phyloP scores from a whole-genome alignment of 768 basidiomycete species.

The Auriculariales sp. region DNA sequence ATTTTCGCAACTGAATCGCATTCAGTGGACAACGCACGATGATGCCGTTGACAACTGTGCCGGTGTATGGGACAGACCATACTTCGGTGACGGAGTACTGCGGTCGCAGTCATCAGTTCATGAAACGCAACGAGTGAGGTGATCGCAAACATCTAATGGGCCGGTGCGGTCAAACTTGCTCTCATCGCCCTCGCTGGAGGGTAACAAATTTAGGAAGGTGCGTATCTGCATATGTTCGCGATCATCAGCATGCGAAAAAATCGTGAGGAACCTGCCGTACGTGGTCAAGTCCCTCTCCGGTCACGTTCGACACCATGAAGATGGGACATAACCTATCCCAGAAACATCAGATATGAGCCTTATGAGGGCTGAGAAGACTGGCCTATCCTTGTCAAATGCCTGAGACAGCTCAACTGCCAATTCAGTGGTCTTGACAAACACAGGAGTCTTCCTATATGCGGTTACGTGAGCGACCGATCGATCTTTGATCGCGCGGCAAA shows the following conservation, averaged over 20 bases:
- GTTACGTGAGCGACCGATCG: background rate
- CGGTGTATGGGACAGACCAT: slow-evolving; percentile 56
- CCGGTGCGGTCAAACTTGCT: slow-evolving; percentile 70
- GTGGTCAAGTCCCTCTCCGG: slow-evolving; percentile 76
- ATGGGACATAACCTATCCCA: slow-evolving; percentile 72
- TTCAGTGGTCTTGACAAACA: slow-evolving; percentile 73
- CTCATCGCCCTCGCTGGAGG: slow-evolving; percentile 71
- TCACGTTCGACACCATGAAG: slow-evolving; percentile 87
- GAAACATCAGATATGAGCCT: no score
- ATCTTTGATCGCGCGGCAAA: background rate
- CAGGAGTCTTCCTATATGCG: slow-evolving; percentile 51
- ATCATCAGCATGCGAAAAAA: slow-evolving; percentile 1
- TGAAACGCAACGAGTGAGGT: no score
- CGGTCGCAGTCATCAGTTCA: slow-evolving; percentile 3
- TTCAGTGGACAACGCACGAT: no score
- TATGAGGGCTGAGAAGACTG: background rate
- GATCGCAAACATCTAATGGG: slow-evolving; percentile 49
- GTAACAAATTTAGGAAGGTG: slow-evolving; percentile 80
- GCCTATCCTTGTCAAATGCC: slow-evolving; percentile 50
- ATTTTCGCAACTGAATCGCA: background rate
- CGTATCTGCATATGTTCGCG: slow-evolving; percentile 65
- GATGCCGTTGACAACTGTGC: slow-evolving; percentile 76
- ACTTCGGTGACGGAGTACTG: slow-evolving; percentile 71
- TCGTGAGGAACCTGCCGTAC: slow-evolving; percentile 23
- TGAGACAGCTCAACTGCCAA: slow-evolving; percentile 66